Base-by-base conservation (phyloP, 345 rosid species). In the Cochlearia excelsa region DNA sequence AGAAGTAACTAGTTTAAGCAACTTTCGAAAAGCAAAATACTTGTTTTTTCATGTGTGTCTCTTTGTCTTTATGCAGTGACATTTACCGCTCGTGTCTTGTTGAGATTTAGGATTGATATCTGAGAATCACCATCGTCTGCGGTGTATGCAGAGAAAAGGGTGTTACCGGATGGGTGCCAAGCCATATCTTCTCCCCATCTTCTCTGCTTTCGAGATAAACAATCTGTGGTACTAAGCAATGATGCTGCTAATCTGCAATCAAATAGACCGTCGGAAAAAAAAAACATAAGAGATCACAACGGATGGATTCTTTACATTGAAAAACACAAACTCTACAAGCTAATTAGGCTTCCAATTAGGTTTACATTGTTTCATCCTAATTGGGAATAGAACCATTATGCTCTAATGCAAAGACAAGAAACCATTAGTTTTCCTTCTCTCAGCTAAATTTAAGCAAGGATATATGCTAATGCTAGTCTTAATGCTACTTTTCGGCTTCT, bases 131-230 rank as follows among this genome's bases (percentile, higher is more conserved):
- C 84, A 46, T 77, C 75, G 65, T 92, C 96, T 37, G 93, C 97
- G 64, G 77, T 77, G 65, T 86, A 86, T 57, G 70, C 81, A 61
- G 74, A 79, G 61, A 86, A 72, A 54, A 92, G 66, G 69, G 84
- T 79, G 76, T 83, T 66, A 67, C 98, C 96, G 0, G 70, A 65
- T 42, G 96, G 98, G 67, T 88, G 95, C 98, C 96, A 92, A 26
- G 88, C 84, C 55, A 86, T 72, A 75, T 92, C 98, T 81, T 92
- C 98, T 41, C 87, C 95, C 96, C 98, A 92, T 75, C 89, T 86
- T 73, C 87, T 80, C 61, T 84, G 82, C 70, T 70, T 66, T 33
- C 78, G 74, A 65, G 96, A 88, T 27, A 51, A 48, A 66, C 90
- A 84, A 71, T 88, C 90, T 0, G 83, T 74, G 26, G 75, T 44